Conservation (phyloP, 441 rosid genomes). For the Corymbia citriodora region DNA sequence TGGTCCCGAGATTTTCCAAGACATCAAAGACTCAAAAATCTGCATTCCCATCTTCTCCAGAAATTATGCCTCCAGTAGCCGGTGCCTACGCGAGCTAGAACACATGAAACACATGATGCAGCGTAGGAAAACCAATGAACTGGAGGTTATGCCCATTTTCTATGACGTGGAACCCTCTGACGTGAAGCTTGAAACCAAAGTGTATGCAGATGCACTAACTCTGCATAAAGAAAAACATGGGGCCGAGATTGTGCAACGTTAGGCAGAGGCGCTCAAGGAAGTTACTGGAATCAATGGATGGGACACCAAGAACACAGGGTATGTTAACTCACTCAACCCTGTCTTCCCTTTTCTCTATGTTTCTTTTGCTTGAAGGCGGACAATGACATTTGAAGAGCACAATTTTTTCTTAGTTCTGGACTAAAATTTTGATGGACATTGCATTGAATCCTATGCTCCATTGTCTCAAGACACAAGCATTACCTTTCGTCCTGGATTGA, state of each 20-base stretch:
- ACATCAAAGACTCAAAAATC: fast-evolving
- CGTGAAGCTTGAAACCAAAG: not conserved
- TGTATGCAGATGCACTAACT: not conserved
- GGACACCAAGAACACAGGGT: not conserved
- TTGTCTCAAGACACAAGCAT: not conserved
- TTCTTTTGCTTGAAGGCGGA: not conserved
- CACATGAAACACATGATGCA: not conserved
- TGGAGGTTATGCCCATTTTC: not conserved
- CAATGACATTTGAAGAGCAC: no score
- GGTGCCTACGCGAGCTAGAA: fast-evolving
- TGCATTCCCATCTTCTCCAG: not conserved
- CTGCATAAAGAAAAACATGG: fast-evolving
- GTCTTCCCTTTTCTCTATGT: fast-evolving
- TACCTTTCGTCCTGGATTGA: not conserved
- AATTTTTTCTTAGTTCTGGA: not conserved
- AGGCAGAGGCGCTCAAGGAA: fast-evolving
- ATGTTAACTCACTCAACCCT: not conserved
- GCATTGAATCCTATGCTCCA: not conserved
- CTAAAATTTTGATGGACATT: not conserved
- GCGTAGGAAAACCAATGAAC: fast-evolving
- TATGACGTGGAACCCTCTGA: not conserved
- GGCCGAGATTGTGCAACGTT: not conserved
- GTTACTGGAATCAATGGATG: not conserved
- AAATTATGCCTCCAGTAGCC: fast-evolving
- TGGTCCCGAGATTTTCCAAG: fast-evolving